A percentile compares a stretch with the other conserved stretches of the same genome.
phyloP scores from a whole-genome alignment of 2,329 filamentous ascomycete species.

The Paecilomyces sp. region DNA sequence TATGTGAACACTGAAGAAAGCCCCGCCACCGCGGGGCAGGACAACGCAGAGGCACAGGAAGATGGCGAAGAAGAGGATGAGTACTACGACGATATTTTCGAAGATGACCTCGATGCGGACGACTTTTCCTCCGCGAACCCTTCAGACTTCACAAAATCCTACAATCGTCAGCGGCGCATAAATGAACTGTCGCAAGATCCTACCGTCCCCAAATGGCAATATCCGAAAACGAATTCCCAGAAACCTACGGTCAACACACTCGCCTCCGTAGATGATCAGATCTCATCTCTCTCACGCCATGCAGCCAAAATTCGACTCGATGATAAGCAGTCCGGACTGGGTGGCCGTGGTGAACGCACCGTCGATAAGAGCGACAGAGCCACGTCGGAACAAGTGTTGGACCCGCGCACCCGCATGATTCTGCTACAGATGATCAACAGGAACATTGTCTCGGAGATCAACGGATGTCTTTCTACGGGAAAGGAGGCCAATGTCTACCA shows the following conservation, averaged over 20 bases:
- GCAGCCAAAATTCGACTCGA: conserved; percentile 79
- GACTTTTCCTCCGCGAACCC: conserved; percentile 51
- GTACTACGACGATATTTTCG: conserved; percentile 54
- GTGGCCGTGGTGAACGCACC: conserved; percentile 38
- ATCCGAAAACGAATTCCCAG: conserved; percentile 68
- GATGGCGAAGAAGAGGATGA: conserved; percentile 47
- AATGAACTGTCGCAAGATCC: conserved; percentile 46
- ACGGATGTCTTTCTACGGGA: conserved; percentile 91
- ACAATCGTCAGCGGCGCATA: conserved; percentile 73
- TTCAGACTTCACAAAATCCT: conserved; percentile 72
- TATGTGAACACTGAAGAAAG: conserved; percentile 33
- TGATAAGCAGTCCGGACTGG: conserved; percentile 48
- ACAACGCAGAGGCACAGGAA: conserved; percentile 34
- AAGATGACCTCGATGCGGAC: conserved; percentile 49
- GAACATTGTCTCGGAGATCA: conserved; percentile 79
- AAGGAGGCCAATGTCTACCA: conserved; percentile 99
- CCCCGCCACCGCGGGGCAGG: conserved; percentile 25
- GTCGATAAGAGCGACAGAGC: conserved; percentile 83
- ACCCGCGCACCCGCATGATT: conserved; percentile 91
- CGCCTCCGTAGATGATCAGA: conserved; percentile 77
- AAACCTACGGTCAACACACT: conserved; percentile 73
- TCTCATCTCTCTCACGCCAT: conserved; percentile 75
- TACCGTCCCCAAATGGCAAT: conserved; percentile 47
- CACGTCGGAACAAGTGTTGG: conserved; percentile 89
- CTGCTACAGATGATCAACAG: conserved; percentile 93